Base-by-base conservation (phyloP, 2,329 filamentous ascomycete species). In the Aspergillus floridensis region DNA sequence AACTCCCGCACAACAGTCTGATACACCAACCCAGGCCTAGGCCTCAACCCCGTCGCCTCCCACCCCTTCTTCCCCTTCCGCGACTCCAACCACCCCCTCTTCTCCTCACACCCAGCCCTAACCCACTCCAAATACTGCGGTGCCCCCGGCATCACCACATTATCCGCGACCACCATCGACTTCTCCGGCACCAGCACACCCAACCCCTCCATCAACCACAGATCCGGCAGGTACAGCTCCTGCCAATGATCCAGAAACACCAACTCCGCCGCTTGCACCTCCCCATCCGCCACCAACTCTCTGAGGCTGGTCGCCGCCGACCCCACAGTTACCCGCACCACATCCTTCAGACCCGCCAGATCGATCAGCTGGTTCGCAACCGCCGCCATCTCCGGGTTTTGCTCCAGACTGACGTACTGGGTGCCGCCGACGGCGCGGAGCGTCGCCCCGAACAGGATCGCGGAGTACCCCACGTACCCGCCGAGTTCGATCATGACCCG, bases 121-220 rank as follows among this genome's bases (percentile, higher is more conserved):
- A 92, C 88, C 64, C 91, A 92, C 66, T 87, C 83, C 54, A 79
- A 63, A 64, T 81, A 81, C 10, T 75, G 71, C 11, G 79, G 79
- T 38, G 77, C 78, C 1, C 79, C 79, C 0, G 78, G 78, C 7
- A 65, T 61, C 29, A 79, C 64, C 26, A 79, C 75, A 63, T 81
- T 81, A 62, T 81, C 79, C 2, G 79, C 79, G 1, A 76, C 71
- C 5, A 80, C 59, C 10, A 77, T 62, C 6, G 70, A 69, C 0
- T 89, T 89, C 12, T 52, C 22, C 0, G 82, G 80, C 0, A 78
- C 79, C 3, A 95, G 79, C 31, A 93, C 71, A 0, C 81, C 82
- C 4, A 93, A 77, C 44, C 89, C 81, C 76, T 95, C 91, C 70
- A 88, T 90, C 0, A 92, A 81, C 76, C 92, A 92, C 61, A 93